phyloP scores from a whole-genome alignment of 768 basidiomycete genomes.

The Lactarius trivialis region DNA sequence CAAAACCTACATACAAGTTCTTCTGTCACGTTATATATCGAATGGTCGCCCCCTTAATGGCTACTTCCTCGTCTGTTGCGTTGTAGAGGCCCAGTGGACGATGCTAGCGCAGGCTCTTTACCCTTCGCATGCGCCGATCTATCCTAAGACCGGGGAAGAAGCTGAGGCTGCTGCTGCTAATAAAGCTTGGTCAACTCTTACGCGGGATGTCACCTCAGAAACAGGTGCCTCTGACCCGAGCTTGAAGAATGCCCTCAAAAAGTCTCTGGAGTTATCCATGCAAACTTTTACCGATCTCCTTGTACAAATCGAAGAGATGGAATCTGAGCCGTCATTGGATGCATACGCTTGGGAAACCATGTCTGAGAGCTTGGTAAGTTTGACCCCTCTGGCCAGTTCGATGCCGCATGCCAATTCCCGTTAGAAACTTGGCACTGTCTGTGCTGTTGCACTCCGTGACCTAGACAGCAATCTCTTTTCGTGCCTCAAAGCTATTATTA shows the following conservation, averaged over 20 bases:
- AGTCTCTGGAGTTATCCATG: conserved; percentile 54
- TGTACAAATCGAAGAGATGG: conserved; percentile 77
- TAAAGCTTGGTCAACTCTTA: conserved; percentile 67
- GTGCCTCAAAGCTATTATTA: conserved; percentile 66
- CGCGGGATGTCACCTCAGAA: conserved; percentile 44
- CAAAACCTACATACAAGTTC: conserved; percentile 56
- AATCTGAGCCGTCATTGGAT: conserved; percentile 68
- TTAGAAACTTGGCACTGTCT: conserved; percentile 82
- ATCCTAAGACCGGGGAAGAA: conserved; percentile 26
- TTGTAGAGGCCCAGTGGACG: conserved; percentile 81
- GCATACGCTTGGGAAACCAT: conserved; percentile 93
- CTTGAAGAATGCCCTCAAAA: conserved; percentile 32
- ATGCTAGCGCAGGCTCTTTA: conserved; percentile 66
- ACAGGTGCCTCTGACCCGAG: conserved; percentile 33
- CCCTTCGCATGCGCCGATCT: conserved; percentile 25
- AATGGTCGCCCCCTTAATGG: conserved; percentile 76
- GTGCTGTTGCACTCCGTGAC: conserved; percentile 63
- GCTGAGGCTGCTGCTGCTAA: conserved; percentile 80
- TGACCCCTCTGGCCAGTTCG: not conserved
- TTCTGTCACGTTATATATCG: conserved; percentile 68
- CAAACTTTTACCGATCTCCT: conserved; percentile 74
- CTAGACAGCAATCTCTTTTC: conserved; percentile 65
- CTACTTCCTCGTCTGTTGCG: conserved; percentile 85
- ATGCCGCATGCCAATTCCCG: not conserved
- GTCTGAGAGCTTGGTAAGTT: conserved; percentile 76